These are phyloP conservation scores for Bipolaris zeicola DNA, from an alignment of 2,329 filamentous ascomycete genomes.

Conservation along the genomic window DNA sequence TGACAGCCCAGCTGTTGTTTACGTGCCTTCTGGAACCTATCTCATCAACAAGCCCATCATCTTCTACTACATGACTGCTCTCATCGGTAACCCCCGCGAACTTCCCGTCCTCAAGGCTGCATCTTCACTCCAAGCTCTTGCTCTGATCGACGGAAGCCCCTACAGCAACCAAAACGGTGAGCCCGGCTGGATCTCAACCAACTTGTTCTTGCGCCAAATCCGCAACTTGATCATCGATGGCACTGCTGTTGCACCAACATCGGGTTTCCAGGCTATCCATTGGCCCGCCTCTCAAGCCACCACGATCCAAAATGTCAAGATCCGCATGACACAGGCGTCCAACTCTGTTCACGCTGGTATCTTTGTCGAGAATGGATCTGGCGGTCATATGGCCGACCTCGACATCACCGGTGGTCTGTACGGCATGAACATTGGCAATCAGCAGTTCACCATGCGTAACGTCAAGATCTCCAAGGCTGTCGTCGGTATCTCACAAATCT, in stretches of 20 bases:
- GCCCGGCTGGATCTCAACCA: conserved; percentile 59
- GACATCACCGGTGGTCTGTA: conserved; percentile 52
- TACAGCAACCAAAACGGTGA: conserved; percentile 45
- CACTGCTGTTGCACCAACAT: conserved; percentile 55
- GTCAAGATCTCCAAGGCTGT: conserved; percentile 59
- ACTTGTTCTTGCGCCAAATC: conserved; percentile 68
- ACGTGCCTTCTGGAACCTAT: conserved; percentile 66
- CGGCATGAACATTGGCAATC: conserved; percentile 54
- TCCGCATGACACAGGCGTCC: conserved; percentile 47
- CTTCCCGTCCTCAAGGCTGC: conserved; percentile 63
- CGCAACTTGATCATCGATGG: conserved; percentile 69
- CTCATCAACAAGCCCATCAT: conserved; percentile 57
- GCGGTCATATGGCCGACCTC: conserved; percentile 55
- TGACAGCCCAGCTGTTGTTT: conserved; percentile 61
- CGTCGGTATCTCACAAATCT: conserved; percentile 63
- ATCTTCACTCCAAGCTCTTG: conserved; percentile 59
- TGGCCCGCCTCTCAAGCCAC: conserved; percentile 57
- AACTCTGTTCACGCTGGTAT: conserved; percentile 58
- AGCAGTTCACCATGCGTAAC: conserved; percentile 64
- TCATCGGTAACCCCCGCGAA: conserved; percentile 64
- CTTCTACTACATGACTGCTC: conserved; percentile 68
- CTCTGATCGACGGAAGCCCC: conserved; percentile 65
- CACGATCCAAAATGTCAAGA: conserved; percentile 54
- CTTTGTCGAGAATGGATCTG: conserved; percentile 55
- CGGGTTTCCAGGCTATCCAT: conserved; percentile 55